Base-by-base conservation (phyloP, 164 flowering plant species). In the Paratinospora sagittata region DNA sequence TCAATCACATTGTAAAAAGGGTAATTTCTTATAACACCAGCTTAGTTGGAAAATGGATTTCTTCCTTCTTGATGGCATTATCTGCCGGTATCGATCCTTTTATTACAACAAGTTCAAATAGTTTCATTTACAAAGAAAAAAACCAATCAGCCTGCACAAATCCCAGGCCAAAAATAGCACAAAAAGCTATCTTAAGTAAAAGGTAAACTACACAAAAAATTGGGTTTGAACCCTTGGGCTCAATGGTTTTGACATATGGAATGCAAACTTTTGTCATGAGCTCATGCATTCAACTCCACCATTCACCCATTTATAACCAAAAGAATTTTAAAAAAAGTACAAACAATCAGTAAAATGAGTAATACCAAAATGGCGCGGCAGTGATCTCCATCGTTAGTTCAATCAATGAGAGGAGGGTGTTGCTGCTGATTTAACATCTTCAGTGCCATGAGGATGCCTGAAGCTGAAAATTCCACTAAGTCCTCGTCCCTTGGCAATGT, bases 401-500 rank as follows among this genome's bases (percentile, higher is more conserved):
- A n/a, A n/a, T 43, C 49, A 43, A 43, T 43, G 49, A 43, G 49
- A 43, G 14, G 49, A 16, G 3, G 49, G 2, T 0, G 49, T 16
- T 2, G 49, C 1, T n/a, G n/a, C n/a, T n/a, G n/a, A n/a, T n/a
- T n/a, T n/a, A n/a, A n/a, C n/a, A n/a, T n/a, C n/a, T n/a, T 43
- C 58, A 27, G 81, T 12, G 27, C 67, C 49, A 1, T 61, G 74
- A 65, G 78, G 67, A 61, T 73, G 78, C 76, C 64, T 85, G 68
- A 89, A 74, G 57, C 77, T 76, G 69, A 89, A 80, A 36, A 85
- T 33, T 43, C 95, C 87, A 45, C 76, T 27, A 17, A 88, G 86
- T 37, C 92, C 92, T 71, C 78, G 81, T 62, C 80, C 83, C 74
- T 76, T 83, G 16, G 90, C 85, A 30, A 88, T 86, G 45, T 82